Conservation (phyloP, 495 filamentous ascomycete species). For the Tuber magnatum region DNA sequence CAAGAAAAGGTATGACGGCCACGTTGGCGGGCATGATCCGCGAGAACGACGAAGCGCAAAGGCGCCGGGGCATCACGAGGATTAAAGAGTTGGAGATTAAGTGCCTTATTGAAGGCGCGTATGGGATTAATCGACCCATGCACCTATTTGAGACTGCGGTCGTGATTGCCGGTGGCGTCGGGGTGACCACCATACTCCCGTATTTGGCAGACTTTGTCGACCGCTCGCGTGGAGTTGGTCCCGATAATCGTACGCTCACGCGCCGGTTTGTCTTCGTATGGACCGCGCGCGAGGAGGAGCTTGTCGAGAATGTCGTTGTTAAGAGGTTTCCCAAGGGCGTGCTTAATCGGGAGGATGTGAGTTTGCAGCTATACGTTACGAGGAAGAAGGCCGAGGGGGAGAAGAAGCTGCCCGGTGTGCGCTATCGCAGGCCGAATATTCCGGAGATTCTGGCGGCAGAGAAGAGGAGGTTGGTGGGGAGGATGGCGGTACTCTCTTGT, state of each 20-base stretch:
- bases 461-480: slow-evolving; percentile 38
- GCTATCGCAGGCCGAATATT: slow-evolving; percentile 37
- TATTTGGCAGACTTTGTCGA: slow-evolving; percentile 46
- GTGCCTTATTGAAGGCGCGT: slow-evolving; percentile 54
- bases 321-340: slow-evolving; percentile 28
- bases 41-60: slow-evolving; percentile 27
- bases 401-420: slow-evolving; percentile 28
- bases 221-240: slow-evolving; percentile 10
- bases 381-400: slow-evolving; percentile 16
- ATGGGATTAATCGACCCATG: slow-evolving; percentile 49
- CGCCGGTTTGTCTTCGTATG: slow-evolving; percentile 33
- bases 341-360: slow-evolving; percentile 30
- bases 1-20: slow-evolving; percentile 34
- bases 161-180: slow-evolving; percentile 56
- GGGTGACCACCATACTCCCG: slow-evolving; percentile 52
- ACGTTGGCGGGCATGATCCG: slow-evolving; percentile 26
- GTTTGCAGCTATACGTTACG: slow-evolving; percentile 35
- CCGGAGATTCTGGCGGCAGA: slow-evolving; percentile 41
- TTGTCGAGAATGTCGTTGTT: slow-evolving; percentile 31
- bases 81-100: slow-evolving; percentile 33
- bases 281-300: slow-evolving; percentile 34
- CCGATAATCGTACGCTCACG: slow-evolving; percentile 24
- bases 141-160: slow-evolving; percentile 50
- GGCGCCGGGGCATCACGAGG: slow-evolving; percentile 19
- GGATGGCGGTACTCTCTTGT: slow-evolving; percentile 48